Evolutionary conservation across 2,329 filamentous ascomycete genomes (phyloP), one percentile per base, ranked within the genome.

Genomic region (Scytalidium lignicola): DNA sequence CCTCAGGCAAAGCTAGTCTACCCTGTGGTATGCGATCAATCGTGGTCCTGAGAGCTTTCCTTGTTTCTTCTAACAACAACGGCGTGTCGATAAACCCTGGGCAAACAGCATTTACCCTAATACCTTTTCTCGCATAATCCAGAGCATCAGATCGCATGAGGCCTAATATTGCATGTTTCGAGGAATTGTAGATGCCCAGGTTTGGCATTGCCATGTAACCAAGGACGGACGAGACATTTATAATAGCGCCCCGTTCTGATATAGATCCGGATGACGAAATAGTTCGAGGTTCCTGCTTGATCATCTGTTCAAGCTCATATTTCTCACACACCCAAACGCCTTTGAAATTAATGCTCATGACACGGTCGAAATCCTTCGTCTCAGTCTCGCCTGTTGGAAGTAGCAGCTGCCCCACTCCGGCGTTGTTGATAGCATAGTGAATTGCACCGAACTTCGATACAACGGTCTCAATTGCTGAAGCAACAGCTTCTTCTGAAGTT

Each of bases 81-180:
- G 42, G 42, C 12, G 42, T 44, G n/a, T 44, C 42, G 5, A 44
- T 23, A 19, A 44, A 44, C 6, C 45, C 45, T 2, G 45, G 45
- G 15, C 45, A 47, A 12, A 47, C 32, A 4, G 45, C 29, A 26
- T 47, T 47, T 18, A 47, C 20, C 9, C 29, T 21, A 41, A 47
- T 47, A 3, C 15, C 12, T 15, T 41, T 18, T 18, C 15, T 22
- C 8, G 32, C 32, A n/a, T 47, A 21, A 29, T 41, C 45, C 15
- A 47, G 12, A n/a, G 45, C 45, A 15, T 18, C 29, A 5, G 23
- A 40, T 17, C 45, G n/a, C 1, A 55, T 57, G 12, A 61, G 19
- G 2, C 58, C 58, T 2, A 51, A 54, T 6, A 59, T 20, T 12
- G 58, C 59, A 29, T 59, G 55, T 26, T 62, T 62, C 12, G 58